These are phyloP conservation scores for Chlorella sp. DNA, from an alignment of 139 green algal genomes.

Conservation along the genomic window DNA sequence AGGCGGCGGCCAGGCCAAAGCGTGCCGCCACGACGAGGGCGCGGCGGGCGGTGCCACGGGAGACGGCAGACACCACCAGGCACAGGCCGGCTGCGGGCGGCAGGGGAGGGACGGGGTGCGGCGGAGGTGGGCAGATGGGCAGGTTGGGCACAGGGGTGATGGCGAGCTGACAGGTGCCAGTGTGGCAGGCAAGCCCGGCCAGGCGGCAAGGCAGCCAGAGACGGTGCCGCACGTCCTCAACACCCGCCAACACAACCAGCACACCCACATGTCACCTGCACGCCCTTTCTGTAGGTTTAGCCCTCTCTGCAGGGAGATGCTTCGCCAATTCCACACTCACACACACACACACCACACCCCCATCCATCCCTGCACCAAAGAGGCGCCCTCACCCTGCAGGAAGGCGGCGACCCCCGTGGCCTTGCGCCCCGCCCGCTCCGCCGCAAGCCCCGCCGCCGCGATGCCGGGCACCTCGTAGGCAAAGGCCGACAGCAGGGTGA, in stretches of 20 bases:
- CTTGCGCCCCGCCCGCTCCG: constrained; percentile 53
- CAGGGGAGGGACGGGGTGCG: no score
- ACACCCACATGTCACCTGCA: no score
- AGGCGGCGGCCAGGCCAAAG: constrained; percentile 43
- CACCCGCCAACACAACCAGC: no score
- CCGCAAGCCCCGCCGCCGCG: constrained; percentile 28
- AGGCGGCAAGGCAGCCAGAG: no score
- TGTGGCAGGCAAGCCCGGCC: no score
- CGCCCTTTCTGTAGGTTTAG: no score
- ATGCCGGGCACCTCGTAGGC: constrained; percentile 51
- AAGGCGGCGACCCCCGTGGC: constrained; percentile 32
- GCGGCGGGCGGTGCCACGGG: not conserved
- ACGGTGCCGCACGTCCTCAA: no score
- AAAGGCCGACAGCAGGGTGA: constrained; percentile 45
- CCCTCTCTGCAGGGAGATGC: not conserved
- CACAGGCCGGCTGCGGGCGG: constrained; percentile 25
- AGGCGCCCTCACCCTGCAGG: constrained; percentile 36
- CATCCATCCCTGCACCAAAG: not conserved
- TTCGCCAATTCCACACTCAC: not conserved
- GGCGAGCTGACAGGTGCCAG: no score
- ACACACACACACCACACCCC: not conserved
- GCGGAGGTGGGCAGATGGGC: no score
- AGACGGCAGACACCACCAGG: constrained; percentile 26
- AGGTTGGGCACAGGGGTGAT: no score
- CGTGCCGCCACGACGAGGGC: constrained; percentile 42